phyloP scores from a whole-genome alignment of 371 early-diverging fungal species.

The Saksenaea vasiformis region DNA sequence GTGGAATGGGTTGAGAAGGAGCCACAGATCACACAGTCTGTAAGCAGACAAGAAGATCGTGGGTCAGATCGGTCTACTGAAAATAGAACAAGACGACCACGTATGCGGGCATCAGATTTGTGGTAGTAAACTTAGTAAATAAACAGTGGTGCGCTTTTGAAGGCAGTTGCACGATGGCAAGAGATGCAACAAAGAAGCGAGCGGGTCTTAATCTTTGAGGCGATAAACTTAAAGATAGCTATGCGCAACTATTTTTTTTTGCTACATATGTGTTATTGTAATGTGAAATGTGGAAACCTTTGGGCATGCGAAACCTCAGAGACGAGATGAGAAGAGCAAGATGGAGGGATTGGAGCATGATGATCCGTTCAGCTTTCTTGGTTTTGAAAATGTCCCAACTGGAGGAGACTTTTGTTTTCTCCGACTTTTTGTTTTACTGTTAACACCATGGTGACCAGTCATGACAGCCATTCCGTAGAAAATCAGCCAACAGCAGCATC shows the following conservation, averaged over 20 bases:
- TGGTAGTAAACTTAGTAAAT: constrained; percentile 19
- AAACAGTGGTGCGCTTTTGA: not conserved
- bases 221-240: too few relatives aligned
- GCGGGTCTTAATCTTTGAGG: too few relatives aligned
- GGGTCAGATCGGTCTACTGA: not conserved
- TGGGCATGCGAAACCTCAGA: not conserved
- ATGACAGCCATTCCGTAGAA: constrained; percentile 6
- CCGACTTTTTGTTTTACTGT: not conserved
- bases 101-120: constrained; percentile 33
- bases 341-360: not conserved
- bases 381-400: not conserved
- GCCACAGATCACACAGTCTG: not conserved
- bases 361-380: not conserved
- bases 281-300: not conserved
- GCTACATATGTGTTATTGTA: not conserved
- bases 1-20: constrained; percentile 25
- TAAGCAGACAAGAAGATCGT: constrained; percentile 8
- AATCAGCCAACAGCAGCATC: constrained; percentile 17
- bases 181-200: too few relatives aligned
- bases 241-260: too few relatives aligned
- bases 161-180: too few relatives aligned
- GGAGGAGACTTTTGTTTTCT: not conserved
- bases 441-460: constrained; percentile 2
- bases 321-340: not conserved
- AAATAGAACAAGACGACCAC: not conserved